Evolutionary conservation across 192 early-diverging fungal genomes (phyloP), one percentile per base, ranked within the genome.

Genomic region (Linnemannia schmuckeri): DNA sequence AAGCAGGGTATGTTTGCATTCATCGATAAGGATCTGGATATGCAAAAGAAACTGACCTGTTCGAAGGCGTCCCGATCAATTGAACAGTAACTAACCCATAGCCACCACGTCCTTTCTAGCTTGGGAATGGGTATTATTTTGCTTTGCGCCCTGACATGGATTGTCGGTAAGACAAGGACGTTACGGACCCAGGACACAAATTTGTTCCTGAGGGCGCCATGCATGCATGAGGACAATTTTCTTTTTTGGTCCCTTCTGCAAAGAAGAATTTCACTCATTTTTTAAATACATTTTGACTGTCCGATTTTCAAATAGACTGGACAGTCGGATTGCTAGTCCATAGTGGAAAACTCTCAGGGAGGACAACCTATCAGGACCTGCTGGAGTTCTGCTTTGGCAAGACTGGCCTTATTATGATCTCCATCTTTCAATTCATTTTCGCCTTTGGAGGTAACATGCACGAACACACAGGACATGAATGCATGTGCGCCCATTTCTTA

Each of bases 361-460:
- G 92, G 71, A 93, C 85, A 8, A 94, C 96, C 2, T 98, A 98
- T 88, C 96, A 97, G 81, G 97, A 95, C 17, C 74, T 98, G 78
- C 90, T 98, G 41, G 90, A 93, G 80, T 92, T 95, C 79, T 96
- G 96, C 69, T 98, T 96, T 83, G 97, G 97, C 68, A 91, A 92
- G 30, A 71, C 90, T 49, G 97, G 97, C 4, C 88, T 96, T 44
- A 88, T 95, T 61, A 89, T 91, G 7, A 97, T 96, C 74, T 97
- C 97, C 7, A 84, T 97, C 55, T 98, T 98, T 87, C 97, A 98
- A 85, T 97, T 97, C 77, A 91, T 95, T 10, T 97, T 98, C 92
- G 97, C 97, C 2, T 97, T 97, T 91, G 97, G 97, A 77, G 97
- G 96, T 90, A 92, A 92, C 89, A 35, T 15, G n/a, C 22, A 2